Evolutionary conservation across 768 basidiomycete species (phyloP).

Genomic region (Leccinum aurantiacum): DNA sequence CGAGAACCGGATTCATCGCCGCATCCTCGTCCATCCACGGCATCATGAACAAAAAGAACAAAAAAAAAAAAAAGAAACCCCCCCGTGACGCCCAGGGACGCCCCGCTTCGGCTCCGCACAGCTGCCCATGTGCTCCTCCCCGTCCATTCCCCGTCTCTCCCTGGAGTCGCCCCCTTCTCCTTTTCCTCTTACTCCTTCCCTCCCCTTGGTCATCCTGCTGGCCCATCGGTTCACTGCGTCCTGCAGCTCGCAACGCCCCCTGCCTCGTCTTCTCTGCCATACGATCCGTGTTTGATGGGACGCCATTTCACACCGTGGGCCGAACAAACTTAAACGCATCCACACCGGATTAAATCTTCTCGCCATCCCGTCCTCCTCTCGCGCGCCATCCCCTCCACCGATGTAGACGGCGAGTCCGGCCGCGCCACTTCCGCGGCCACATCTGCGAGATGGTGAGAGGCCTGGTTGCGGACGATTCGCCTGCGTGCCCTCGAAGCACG

Average conservation of each 20-base stretch:
- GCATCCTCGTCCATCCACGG: not conserved
- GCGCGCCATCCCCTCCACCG: not conserved
- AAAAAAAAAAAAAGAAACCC: slow-evolving; percentile 49
- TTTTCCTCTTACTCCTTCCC: not conserved
- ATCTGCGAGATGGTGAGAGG: not conserved
- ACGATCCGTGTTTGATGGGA: not conserved
- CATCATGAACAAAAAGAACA: slow-evolving; percentile 19
- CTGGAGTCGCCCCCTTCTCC: not conserved
- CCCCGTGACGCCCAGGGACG: slow-evolving; percentile 25
- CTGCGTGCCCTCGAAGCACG: not conserved
- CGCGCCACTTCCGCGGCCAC: not conserved
- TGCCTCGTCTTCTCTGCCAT: not conserved
- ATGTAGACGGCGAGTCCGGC: not conserved
- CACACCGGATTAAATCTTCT: not conserved
- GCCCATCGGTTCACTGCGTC: not conserved
- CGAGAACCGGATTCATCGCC: not conserved
- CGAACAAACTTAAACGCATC: not conserved
- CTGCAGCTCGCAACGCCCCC: not conserved
- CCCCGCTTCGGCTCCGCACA: slow-evolving; percentile 4
- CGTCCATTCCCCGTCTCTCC: not conserved
- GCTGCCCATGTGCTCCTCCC: not conserved
- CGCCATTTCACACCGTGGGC: not conserved
- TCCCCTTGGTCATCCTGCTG: not conserved
- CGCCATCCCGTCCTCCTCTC: not conserved
- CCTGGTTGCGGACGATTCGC: not conserved